A percentile compares a stretch with the other conserved stretches of the same genome.
phyloP scores from a whole-genome alignment of 441 rosid species.

The Eruca vesicaria region DNA sequence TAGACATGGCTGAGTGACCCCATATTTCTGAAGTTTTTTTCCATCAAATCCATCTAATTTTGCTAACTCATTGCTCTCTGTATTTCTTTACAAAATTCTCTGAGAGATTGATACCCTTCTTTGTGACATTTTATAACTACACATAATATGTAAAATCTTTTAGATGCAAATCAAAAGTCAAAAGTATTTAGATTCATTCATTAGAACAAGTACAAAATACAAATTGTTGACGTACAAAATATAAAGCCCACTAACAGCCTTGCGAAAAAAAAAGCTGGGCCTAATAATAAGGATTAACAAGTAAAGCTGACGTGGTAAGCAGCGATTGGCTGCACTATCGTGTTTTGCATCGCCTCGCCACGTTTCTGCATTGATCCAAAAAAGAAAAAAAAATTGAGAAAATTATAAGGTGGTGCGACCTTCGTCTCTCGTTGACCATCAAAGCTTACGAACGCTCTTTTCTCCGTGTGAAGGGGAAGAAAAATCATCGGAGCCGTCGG shows the following conservation, averaged over 20 bases:
- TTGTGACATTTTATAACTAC: background rate
- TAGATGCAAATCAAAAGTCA: background rate
- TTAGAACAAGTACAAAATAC: background rate
- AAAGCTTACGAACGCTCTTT: conserved; percentile 27
- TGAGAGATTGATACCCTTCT: background rate
- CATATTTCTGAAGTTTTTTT: background rate
- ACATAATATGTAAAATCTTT: background rate
- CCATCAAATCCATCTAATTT: background rate
- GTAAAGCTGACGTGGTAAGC: conserved; percentile 4
- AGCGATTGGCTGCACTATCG: conserved; percentile 31
- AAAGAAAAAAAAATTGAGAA: background rate
- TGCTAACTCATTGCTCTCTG: background rate
- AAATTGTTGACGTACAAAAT: background rate
- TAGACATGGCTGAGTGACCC: conserved; percentile 35
- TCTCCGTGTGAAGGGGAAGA: conserved; percentile 20
- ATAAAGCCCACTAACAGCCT: conserved; percentile 1
- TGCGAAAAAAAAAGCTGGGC: background rate
- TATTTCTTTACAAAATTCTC: background rate
- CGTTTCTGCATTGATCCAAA: conserved; percentile 23
- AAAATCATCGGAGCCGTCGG: conserved; percentile 20
- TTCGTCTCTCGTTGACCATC: conserved; percentile 33
- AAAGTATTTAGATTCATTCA: background rate
- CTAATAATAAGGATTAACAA: conserved; percentile 2
- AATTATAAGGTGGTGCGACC: conserved; percentile 19
- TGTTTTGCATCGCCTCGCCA: conserved; percentile 27